Conservation (phyloP, 306 rosid species). For the Elaeagnus macrophylla region DNA sequence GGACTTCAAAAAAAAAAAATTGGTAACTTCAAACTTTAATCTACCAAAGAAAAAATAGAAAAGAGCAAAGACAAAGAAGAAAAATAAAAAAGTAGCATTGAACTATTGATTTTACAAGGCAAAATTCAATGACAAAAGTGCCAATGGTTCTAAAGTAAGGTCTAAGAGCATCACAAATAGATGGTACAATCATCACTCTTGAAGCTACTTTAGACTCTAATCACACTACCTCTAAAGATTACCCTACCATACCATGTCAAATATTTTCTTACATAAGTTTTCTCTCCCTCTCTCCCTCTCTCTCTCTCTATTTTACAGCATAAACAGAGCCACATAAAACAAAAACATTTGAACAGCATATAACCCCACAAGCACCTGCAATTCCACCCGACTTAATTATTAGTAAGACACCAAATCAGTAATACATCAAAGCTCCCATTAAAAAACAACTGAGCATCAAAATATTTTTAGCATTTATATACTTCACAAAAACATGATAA, state of each 20-base stretch:
- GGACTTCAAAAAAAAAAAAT: too few relatives aligned
- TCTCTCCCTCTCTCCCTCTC: slow-evolving; percentile 15
- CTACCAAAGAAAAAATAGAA: not conserved
- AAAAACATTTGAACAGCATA: slow-evolving; percentile 39
- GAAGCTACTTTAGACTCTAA: slow-evolving; percentile 52
- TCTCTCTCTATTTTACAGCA: slow-evolving; percentile 21
- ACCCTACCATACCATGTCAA: slow-evolving; percentile 7
- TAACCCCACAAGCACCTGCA: slow-evolving; percentile 64
- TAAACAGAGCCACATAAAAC: slow-evolving; percentile 29
- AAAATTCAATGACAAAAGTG: slow-evolving; percentile 41
- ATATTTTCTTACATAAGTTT: slow-evolving; percentile 13
- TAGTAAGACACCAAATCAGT: not conserved
- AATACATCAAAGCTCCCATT: not conserved
- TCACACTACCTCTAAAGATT: slow-evolving; percentile 3
- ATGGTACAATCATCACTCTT: slow-evolving; percentile 51
- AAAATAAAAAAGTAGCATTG: slow-evolving; percentile 22
- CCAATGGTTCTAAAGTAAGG: slow-evolving; percentile 51
- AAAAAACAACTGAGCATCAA: too few relatives aligned
- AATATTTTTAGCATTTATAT: too few relatives aligned
- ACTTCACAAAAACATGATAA: too few relatives aligned
- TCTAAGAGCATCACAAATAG: slow-evolving; percentile 45
- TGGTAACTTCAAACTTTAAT: too few relatives aligned
- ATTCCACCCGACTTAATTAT: slow-evolving; percentile 17
- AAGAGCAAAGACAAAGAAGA: not conserved
- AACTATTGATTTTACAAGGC: slow-evolving; percentile 29